Percentiles rank a stretch among this genome's conserved stretches.
Evolutionary conservation across 1,284 basidiomycete species (phyloP).

Genomic region (Ceratobasidium sp.): DNA sequence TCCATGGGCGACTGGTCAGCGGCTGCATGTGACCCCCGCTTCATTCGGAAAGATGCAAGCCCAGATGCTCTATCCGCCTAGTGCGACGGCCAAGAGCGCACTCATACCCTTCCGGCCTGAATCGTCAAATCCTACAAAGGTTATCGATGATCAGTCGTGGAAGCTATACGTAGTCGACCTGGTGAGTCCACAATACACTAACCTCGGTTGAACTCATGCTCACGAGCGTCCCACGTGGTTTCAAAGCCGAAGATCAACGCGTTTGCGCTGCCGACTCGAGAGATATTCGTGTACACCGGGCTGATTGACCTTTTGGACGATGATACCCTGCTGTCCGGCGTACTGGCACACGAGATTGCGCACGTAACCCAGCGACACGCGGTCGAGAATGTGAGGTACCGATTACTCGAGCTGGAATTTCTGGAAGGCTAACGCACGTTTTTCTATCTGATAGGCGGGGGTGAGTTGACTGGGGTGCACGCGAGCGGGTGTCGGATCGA

Average conservation of each 20-base stretch:
- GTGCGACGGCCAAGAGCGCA: slow-evolving; percentile 56
- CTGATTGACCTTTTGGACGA: slow-evolving; percentile 61
- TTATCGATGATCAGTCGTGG: slow-evolving; percentile 61
- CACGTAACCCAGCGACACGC: slow-evolving; percentile 64
- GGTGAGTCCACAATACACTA: too few relatives aligned
- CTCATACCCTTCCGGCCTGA: slow-evolving; percentile 59
- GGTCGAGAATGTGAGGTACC: slow-evolving; percentile 62
- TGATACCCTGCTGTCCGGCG: slow-evolving; percentile 62
- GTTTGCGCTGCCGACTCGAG: slow-evolving; percentile 64
- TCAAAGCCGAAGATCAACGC: slow-evolving; percentile 62
- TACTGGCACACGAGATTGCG: slow-evolving; percentile 63
- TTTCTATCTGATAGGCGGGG: slow-evolving; percentile 53
- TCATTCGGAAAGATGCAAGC: slow-evolving; percentile 44
- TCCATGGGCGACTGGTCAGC: slow-evolving; percentile 37
- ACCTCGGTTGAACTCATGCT: too few relatives aligned
- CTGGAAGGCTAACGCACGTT: not conserved
- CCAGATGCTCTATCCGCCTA: slow-evolving; percentile 53
- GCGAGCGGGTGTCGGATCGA: too few relatives aligned
- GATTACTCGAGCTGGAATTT: slow-evolving; percentile 3
- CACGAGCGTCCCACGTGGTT: slow-evolving; percentile 27
- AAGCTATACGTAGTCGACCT: slow-evolving; percentile 62
- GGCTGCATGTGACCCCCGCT: slow-evolving; percentile 35
- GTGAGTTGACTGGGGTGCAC: slow-evolving; percentile 54
- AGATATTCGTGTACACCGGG: slow-evolving; percentile 65
- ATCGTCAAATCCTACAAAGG: slow-evolving; percentile 61